Evolutionary conservation across 345 rosid species (phyloP).

Genomic region (Murraya koenigii): DNA sequence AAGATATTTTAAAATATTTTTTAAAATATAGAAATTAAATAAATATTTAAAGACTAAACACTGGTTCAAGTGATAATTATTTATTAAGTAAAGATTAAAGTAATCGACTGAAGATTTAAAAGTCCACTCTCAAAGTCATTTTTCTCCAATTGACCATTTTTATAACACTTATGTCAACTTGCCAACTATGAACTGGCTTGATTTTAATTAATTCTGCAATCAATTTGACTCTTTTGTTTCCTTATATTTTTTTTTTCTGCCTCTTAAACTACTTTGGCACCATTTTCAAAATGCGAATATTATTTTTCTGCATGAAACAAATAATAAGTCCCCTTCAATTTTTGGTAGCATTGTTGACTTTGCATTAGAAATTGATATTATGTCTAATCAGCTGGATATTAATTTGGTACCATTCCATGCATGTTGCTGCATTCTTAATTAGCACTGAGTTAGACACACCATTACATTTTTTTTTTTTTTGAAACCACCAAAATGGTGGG

Average conservation of each 20-base stretch:
- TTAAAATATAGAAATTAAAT: too few species aligned
- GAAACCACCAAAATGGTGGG: too few species aligned
- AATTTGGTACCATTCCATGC: background rate
- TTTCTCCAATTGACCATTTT: background rate
- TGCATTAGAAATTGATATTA: too few species aligned
- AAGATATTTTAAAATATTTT: too few species aligned
- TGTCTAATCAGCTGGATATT: background rate
- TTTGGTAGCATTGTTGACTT: background rate
- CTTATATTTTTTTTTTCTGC: background rate
- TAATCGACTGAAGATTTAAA: background rate
- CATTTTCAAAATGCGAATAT: background rate
- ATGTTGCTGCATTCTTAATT: background rate
- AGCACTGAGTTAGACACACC: background rate
- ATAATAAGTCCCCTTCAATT: background rate
- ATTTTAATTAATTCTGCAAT: background rate
- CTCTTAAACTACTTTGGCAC: background rate
- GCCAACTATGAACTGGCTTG: background rate
- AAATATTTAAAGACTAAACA: too few species aligned
- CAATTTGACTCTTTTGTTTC: background rate
- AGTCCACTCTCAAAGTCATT: background rate
- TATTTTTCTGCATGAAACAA: too few species aligned
- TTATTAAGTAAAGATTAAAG: too few species aligned
- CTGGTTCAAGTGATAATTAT: too few species aligned
- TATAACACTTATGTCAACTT: background rate
- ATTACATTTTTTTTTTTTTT: too few species aligned